Evolutionary conservation across 2,329 filamentous ascomycete species (phyloP).

Genomic region (Beauveria medogensis): DNA sequence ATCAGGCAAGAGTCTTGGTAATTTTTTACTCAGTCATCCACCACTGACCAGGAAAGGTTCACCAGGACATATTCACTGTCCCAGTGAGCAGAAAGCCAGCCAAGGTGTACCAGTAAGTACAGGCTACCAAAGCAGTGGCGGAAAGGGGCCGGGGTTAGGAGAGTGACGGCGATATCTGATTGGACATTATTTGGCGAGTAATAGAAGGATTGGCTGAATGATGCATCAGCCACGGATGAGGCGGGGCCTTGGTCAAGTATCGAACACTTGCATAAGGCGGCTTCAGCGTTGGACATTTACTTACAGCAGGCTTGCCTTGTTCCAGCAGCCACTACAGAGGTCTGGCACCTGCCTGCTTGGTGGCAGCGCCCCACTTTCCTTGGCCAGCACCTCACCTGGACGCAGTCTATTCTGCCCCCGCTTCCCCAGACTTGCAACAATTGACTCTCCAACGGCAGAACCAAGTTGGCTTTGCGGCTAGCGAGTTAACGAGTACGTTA

Average conservation of each 20-base stretch:
- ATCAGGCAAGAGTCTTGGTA: background rate
- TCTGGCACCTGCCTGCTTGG: background rate
- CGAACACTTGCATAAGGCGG: background rate
- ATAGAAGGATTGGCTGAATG: background rate
- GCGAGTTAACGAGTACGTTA: too few species aligned
- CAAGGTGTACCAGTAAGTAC: background rate
- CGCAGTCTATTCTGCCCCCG: slow-evolving; percentile 1
- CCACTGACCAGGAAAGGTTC: background rate
- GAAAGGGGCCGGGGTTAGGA: background rate
- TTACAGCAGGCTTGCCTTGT: background rate
- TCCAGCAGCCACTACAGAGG: background rate
- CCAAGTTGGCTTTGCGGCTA: too few species aligned
- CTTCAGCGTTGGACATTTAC: background rate
- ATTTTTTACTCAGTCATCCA: background rate
- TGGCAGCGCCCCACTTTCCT: background rate
- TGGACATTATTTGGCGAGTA: background rate
- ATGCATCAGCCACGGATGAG: background rate
- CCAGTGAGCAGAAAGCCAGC: background rate
- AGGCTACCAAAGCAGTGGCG: background rate
- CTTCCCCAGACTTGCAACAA: slow-evolving; percentile 9
- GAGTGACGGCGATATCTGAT: background rate
- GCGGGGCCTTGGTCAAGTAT: background rate
- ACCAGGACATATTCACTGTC: background rate
- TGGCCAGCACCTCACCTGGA: slow-evolving; percentile 7
- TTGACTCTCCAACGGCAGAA: background rate